phyloP scores from a whole-genome alignment of 83 land plant species.

The Diphasiastrum complanatum region DNA sequence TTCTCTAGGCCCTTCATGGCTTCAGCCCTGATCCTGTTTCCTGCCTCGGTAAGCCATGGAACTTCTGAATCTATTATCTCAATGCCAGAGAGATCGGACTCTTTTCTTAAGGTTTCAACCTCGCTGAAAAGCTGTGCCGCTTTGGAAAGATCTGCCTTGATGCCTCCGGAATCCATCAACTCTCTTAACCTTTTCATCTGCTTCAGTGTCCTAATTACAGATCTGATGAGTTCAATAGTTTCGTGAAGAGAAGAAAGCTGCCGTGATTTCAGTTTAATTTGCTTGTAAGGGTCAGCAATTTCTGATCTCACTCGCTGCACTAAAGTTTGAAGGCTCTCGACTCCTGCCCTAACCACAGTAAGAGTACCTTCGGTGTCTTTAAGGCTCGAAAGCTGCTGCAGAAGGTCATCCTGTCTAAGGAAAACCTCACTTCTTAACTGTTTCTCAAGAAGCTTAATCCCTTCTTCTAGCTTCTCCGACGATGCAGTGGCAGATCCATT shows the following conservation, averaged over 20 bases:
- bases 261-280: conserved; percentile 43
- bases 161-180: conserved; percentile 26
- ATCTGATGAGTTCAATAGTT: conserved; percentile 58
- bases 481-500: conserved; percentile 83
- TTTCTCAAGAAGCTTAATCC: conserved; percentile 62
- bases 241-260: conserved; percentile 66
- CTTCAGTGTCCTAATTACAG: conserved; percentile 51
- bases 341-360: conserved; percentile 49
- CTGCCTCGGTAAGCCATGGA: conserved; percentile 53
- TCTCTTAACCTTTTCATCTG: conserved; percentile 49
- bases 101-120: conserved; percentile 50
- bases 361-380: conserved; percentile 51
- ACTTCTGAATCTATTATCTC: conserved; percentile 67
- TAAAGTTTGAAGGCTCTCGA: conserved; percentile 60
- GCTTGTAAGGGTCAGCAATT: conserved; percentile 67
- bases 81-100: conserved; percentile 54
- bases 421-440: conserved; percentile 78
- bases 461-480: conserved; percentile 70
- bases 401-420: conserved; percentile 63
- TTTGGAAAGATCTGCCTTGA: conserved; percentile 56
- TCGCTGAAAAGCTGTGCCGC: conserved; percentile 76
- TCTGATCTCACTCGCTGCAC: conserved; percentile 53
- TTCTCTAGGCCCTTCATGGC: conserved; percentile 65
- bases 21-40: conserved; percentile 48
- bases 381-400: conserved; percentile 64